Evolutionary conservation across 805 yeast genomes (phyloP), one percentile per base, ranked within the genome.

Genomic region (Metschnikowia santaceciliae): DNA sequence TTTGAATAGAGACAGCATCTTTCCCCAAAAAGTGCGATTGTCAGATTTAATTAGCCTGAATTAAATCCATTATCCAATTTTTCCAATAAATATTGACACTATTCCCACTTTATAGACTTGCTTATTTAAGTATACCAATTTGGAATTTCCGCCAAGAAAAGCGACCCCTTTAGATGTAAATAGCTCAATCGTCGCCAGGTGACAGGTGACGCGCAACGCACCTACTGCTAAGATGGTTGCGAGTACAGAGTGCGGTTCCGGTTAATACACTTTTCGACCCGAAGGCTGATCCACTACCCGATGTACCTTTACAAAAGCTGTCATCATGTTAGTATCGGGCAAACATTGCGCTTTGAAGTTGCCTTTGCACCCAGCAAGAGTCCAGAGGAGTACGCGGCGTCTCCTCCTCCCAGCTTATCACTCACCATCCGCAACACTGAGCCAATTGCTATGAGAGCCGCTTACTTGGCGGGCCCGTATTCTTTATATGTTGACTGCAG

Each of bases 391-490:
- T 58, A 58, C 41, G 51, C 58, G 14, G 34, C 52, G 2, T 46
- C 44, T 13, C 64, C 63, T 13, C 70, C 68, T 4, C 34, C 50
- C 7, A 64, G 60, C 37, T 54, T 74, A 7, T 83, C 79, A 77
- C 66, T 86, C 20, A 78, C 80, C 48, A 79, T 91, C 36, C 82
- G 80, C 60, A 91, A 91, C 67, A 72, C 70, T 3, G 97, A 90
- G 65, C 79, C 81, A 56, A 70, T 88, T 2, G 77, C 94, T 0
- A 64, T 89, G 57, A 69, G 96, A 30, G 95, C 97, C 0, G 87
- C 96, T 1, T 89, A 84, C 60, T 67, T 94, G 41, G 84, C 91
- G 1, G 99, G 98, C 0, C 99, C 99, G 0, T 92, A 83, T 63
- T 75, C 88, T 2, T 68, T 94, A 5, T 94, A 94, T 61, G 88